Evolutionary conservation across 2,329 filamentous ascomycete species (phyloP), one percentile per base, ranked within the genome.

Genomic region (Alternaria ethzedia): DNA sequence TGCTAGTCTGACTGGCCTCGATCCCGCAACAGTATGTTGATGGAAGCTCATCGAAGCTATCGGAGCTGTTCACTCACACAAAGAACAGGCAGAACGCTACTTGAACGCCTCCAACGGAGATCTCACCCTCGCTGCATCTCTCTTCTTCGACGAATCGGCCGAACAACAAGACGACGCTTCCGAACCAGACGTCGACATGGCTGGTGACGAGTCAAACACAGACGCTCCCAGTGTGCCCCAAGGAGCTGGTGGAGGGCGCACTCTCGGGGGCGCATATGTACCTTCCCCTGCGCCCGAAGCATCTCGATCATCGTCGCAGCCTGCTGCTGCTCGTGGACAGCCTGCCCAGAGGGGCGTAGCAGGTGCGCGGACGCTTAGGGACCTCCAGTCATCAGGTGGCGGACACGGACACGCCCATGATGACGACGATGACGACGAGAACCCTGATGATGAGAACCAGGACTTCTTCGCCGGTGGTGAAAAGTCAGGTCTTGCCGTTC

Each of bases 381-480:
- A 85, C 69, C 68, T 85, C 32, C 82, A 84, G 70, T 74, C 74
- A 36, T 69, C 73, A 15, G 84, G 84, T 25, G 81, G 71, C 51
- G 67, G 63, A 30, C 84, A 83, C 8, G 81, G 72, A 26, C 75
- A 84, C 20, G 82, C 81, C 41, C 81, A 86, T 66, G 83, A 88
- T 51, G 84, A 87, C 54, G 71, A 65, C 12, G 74, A 75, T 50
- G 85, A 87, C 17, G 86, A 90, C n/a, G 85, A 89, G 15, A 82
- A 86, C 2, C 84, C 90, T 2, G 87, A 89, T 26, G 83, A 87
- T 36, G 86, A 88, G 66, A 84, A 85, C 25, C 83, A 84, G 62
- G 91, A 96, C 74, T 83, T 94, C 66, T 96, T 94, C 79, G 90
- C 93, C 20, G 93, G 93, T 55, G 93, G 93, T 32, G 93, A 95